A percentile compares a stretch with the other conserved stretches of the same genome.
Conservation (phyloP, 139 green algal genomes). For the Mesotaenium endlicherianum region DNA sequence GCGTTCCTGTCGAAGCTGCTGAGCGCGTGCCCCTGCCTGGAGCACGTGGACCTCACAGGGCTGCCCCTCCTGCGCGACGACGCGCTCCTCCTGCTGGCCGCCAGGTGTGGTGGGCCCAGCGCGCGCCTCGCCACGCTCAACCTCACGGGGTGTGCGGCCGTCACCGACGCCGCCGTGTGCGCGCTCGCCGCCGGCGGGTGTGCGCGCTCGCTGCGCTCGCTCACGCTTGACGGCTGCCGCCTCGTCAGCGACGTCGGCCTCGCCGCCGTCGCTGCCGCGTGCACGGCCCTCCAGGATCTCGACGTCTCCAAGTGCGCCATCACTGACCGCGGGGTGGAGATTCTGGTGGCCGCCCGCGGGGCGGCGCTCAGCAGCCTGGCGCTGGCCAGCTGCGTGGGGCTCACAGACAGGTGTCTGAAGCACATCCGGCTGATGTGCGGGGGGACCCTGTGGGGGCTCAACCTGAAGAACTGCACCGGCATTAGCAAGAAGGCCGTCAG, state of each 20-base stretch:
- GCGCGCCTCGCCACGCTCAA: too few species aligned
- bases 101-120: too few species aligned
- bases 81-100: too few species aligned
- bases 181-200: too few species aligned
- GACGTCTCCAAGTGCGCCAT: background rate
- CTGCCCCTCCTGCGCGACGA: too few species aligned
- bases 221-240: background rate
- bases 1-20: too few species aligned
- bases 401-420: slow-evolving; percentile 3
- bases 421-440: background rate
- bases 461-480: background rate
- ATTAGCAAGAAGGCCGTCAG: background rate
- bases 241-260: background rate
- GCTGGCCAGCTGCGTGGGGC: background rate
- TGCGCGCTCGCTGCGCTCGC: background rate
- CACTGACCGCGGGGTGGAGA: background rate
- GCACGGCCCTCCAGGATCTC: background rate
- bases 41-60: too few species aligned
- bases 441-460: background rate
- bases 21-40: too few species aligned
- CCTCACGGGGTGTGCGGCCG: too few species aligned
- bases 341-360: background rate
- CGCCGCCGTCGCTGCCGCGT: background rate
- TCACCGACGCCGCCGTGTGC: too few species aligned
- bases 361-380: background rate